Evolutionary conservation across 208 protist genomes (phyloP).

Genomic region (Acanthamoeba rhysodes): DNA sequence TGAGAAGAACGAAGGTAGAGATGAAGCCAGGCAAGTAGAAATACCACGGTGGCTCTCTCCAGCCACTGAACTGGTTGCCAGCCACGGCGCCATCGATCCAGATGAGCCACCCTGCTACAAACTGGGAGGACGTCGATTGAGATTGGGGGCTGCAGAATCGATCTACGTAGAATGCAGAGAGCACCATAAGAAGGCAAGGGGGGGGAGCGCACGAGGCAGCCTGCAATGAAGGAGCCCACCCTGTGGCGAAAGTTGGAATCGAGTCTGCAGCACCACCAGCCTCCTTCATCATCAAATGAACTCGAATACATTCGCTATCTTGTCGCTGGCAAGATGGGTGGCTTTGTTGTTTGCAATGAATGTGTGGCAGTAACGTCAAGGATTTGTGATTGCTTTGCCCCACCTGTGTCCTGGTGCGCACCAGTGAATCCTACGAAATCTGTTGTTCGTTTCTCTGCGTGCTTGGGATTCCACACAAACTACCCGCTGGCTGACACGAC

Average conservation of each 20-base stretch:
- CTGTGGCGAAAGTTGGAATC: constrained; percentile 35
- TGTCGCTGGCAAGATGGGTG: background rate
- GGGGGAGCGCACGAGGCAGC: background rate
- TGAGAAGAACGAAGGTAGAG: constrained; percentile 54
- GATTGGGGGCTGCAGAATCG: background rate
- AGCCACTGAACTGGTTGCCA: constrained; percentile 42
- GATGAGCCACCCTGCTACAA: constrained; percentile 41
- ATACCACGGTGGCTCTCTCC: constrained; percentile 20
- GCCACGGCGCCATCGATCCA: constrained; percentile 58
- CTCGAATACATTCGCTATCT: background rate
- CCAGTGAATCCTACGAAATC: no score
- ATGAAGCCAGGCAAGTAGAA: constrained; percentile 56
- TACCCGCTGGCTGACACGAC: no score
- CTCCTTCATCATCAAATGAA: background rate
- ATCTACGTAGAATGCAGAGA: background rate
- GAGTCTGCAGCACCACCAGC: background rate
- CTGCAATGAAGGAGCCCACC: constrained; percentile 19
- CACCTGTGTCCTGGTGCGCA: no score
- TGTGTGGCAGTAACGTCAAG: no score
- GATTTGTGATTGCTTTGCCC: no score
- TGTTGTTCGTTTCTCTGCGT: no score
- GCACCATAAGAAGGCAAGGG: background rate
- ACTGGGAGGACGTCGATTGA: background rate
- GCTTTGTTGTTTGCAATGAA: no score
- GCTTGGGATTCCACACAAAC: no score